Base-by-base conservation (phyloP, 192 early-diverging fungal genomes). In the Backusella liffmaniae region DNA sequence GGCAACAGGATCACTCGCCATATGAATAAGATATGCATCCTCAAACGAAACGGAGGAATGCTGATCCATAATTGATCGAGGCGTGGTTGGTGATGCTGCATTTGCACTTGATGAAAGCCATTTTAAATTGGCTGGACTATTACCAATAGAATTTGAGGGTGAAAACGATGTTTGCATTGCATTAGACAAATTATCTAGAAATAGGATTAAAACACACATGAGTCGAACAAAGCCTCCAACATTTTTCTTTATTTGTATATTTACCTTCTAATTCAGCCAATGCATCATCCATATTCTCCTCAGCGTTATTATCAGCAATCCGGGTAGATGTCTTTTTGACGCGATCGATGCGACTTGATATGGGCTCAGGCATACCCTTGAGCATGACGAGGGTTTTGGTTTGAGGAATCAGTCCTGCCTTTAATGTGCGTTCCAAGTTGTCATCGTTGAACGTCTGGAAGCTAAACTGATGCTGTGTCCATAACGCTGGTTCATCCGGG, bases 21-120 rank as follows among this genome's bases (percentile, higher is more conserved):
- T 77, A 30, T 81, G 84, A 42, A 90, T 86, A 65, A 86, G 66
- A 56, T 85, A 86, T 4, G 88, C 88, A 70, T 90, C 88, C 75
- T 90, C 88, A 84, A 90, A 90, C 0, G 88, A 90, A 13, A 88
- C 51, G 12, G 85, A 82, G 35, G 86, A 66, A 35, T 46, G 41
- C 46, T 67, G 71, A 16, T 73, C 75, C 8, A 37, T 26, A 26
- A 39, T 36, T 2, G 78, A 69, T 66, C 66, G 62, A 44, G 30
- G 59, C 4, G 35, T 37, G 4, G 56, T 41, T 15, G 67, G 62
- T 2, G 44, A 70, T 59, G 49, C 68, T 41, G 42, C 76, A 51
- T 77, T 76, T 1, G 76, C 76, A 68, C 78, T 77, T n/a, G 78
- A 78, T 8, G 82, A 83, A 5, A 83, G 49, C 35, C 82, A 79